Conservation (phyloP, 2,329 filamentous ascomycete species). For the Penicillium sp. region DNA sequence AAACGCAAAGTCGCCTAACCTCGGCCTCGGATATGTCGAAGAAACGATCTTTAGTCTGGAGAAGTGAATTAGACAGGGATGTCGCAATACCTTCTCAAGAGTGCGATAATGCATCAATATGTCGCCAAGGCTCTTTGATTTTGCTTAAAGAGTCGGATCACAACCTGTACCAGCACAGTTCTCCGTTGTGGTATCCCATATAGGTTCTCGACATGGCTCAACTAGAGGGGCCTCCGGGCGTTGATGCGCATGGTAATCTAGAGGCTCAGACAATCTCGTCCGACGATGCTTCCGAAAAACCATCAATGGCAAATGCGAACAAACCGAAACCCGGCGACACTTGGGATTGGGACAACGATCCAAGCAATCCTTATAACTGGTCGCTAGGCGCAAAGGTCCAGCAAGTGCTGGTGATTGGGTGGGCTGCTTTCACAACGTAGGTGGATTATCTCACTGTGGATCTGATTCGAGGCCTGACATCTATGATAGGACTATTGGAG, state of each 20-base stretch:
- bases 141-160: not conserved
- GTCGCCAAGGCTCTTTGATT: no score
- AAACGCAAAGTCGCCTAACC: not conserved
- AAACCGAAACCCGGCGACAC: not conserved
- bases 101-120: not conserved
- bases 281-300: not conserved
- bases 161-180: not conserved
- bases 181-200: not conserved
- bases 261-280: not conserved
- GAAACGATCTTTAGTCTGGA: not conserved
- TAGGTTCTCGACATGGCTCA: not conserved
- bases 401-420: constrained; percentile 16
- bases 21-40: not conserved
- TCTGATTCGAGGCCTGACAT: not conserved
- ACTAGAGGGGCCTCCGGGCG: not conserved
- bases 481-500: constrained; percentile 9
- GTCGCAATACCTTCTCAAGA: not conserved
- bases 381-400: constrained; percentile 5
- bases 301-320: not conserved
- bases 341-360: constrained; percentile 4
- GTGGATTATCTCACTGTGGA: not conserved
- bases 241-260: no score
- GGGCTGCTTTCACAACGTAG: constrained; percentile 18
- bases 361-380: constrained; percentile 21
- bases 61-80: no score